These are phyloP conservation scores for Kodamaea restingae DNA, from an alignment of 805 yeast species.

Conservation along the genomic window DNA sequence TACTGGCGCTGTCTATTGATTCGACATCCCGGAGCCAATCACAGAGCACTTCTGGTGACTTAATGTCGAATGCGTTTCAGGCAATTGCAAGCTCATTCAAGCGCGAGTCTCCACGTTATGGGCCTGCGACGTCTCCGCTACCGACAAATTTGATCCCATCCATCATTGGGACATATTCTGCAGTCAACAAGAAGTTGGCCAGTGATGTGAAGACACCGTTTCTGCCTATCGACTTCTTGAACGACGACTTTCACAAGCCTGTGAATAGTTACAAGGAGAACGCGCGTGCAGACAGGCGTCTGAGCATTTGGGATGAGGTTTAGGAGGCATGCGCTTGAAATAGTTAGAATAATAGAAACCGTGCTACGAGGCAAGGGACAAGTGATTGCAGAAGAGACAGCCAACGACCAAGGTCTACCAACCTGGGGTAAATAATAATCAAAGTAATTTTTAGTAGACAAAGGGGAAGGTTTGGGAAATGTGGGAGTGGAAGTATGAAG, in stretches of 20 bases:
- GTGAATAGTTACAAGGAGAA: conserved; percentile 8
- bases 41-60: conserved; percentile 2
- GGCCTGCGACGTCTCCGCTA: conserved; percentile 15
- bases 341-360: too few species aligned
- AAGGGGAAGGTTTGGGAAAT: too few species aligned
- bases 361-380: too few species aligned
- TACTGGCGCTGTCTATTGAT: conserved; percentile 4
- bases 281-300: not conserved
- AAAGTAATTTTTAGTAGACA: too few species aligned
- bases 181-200: conserved; percentile 32
- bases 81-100: conserved; percentile 14
- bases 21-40: not conserved
- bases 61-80: conserved; percentile 1
- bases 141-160: conserved; percentile 39
- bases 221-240: conserved; percentile 39
- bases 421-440: too few species aligned
- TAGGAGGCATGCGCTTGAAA: too few species aligned
- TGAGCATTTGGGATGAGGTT: too few species aligned
- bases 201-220: conserved; percentile 36
- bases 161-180: conserved; percentile 36
- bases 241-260: conserved; percentile 23
- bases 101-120: conserved; percentile 3
- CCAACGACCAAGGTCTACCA: too few species aligned
- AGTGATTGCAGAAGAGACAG: too few species aligned
- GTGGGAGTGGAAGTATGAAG: too few species aligned